These are phyloP conservation scores for Russula abietina DNA, from an alignment of 768 basidiomycete species.

Conservation along the genomic window DNA sequence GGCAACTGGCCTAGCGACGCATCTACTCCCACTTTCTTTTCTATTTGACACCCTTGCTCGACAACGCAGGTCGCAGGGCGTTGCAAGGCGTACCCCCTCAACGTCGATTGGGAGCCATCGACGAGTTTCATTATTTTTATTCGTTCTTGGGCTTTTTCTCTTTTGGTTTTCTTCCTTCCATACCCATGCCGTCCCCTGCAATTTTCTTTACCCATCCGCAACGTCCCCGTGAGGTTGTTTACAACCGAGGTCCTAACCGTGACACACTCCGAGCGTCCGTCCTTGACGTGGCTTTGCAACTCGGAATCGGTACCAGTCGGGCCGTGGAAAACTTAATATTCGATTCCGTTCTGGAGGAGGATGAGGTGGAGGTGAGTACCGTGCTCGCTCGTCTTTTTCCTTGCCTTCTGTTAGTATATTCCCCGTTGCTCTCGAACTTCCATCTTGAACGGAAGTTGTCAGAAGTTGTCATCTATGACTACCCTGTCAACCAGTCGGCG, in stretches of 20 bases:
- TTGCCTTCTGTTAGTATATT: background rate
- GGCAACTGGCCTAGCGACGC: background rate
- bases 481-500: background rate
- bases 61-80: slow-evolving; percentile 17
- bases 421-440: background rate
- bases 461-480: background rate
- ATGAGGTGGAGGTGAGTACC: slow-evolving; percentile 36
- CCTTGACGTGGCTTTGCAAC: slow-evolving; percentile 62
- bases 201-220: slow-evolving; percentile 6
- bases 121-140: background rate
- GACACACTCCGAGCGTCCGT: slow-evolving; percentile 60
- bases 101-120: background rate
- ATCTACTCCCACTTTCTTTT: background rate
- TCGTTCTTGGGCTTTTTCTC: background rate
- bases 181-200: slow-evolving; percentile 1
- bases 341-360: slow-evolving; percentile 52
- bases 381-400: background rate
- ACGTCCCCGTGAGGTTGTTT: background rate
- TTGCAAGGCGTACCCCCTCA: slow-evolving; percentile 5
- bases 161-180: background rate
- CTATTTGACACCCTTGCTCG: background rate
- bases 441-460: background rate
- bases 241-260: slow-evolving; percentile 43
- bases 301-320: slow-evolving; percentile 54
- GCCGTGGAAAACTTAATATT: slow-evolving; percentile 70